phyloP scores from a whole-genome alignment of 495 filamentous ascomycete species.

The Lichenothelia convexa region DNA sequence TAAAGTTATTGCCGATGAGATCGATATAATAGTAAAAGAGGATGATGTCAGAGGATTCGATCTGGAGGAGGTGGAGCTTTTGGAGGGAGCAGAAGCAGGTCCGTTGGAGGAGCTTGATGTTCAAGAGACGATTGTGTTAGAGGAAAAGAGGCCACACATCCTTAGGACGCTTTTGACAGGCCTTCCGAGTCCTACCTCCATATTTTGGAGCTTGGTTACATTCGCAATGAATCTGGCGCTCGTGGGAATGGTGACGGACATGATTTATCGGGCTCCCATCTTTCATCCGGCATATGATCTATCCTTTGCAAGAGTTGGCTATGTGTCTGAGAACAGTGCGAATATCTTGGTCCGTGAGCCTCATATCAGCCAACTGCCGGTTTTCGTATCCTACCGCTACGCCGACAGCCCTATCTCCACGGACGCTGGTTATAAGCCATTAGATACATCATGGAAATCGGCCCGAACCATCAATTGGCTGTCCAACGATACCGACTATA shows the following conservation, averaged over 20 bases:
- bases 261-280: slow-evolving; percentile 48
- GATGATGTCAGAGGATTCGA: slow-evolving; percentile 10
- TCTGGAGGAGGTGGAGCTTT: slow-evolving; percentile 16
- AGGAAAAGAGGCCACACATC: slow-evolving; percentile 17
- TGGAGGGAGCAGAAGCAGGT: slow-evolving; percentile 15
- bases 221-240: slow-evolving; percentile 51
- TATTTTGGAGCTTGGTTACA: slow-evolving; percentile 41
- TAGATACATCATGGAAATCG: slow-evolving; percentile 41
- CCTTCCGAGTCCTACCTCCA: slow-evolving; percentile 46
- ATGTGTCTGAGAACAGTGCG: slow-evolving; percentile 64
- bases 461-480: slow-evolving; percentile 46
- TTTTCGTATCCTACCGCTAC: slow-evolving; percentile 46
- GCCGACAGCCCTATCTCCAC: slow-evolving; percentile 8
- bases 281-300: slow-evolving; percentile 54
- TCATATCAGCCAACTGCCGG: slow-evolving; percentile 48
- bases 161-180: slow-evolving; percentile 56
- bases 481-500: slow-evolving; percentile 65
- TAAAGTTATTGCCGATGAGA: slow-evolving; percentile 37
- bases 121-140: slow-evolving; percentile 20
- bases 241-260: slow-evolving; percentile 48
- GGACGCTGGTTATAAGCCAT: slow-evolving; percentile 26
- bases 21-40: slow-evolving; percentile 41
- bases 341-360: slow-evolving; percentile 75
- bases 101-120: slow-evolving; percentile 21
- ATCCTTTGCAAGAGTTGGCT: slow-evolving; percentile 67